A percentile compares a stretch with the other conserved stretches of the same genome.
Evolutionary conservation across 257 asterid genomes (phyloP).

Genomic region (Solanum gandarillasii): DNA sequence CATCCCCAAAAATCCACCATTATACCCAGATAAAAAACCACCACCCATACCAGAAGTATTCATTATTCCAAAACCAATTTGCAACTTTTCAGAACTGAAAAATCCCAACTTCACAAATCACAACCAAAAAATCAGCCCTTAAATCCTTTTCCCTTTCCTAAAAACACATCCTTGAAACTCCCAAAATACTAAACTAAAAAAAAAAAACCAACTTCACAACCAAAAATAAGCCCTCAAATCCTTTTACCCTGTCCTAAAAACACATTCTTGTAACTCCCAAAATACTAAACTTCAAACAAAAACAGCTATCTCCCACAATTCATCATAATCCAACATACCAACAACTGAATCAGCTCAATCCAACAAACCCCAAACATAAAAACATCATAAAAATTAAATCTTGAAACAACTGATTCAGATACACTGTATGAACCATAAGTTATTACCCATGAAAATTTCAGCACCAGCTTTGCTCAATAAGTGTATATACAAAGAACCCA

Average conservation of each 20-base stretch:
- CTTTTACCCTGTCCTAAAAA: not conserved
- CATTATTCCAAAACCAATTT: slow-evolving; percentile 4
- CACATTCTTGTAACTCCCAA: not conserved
- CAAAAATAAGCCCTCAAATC: not conserved
- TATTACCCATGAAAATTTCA: not conserved
- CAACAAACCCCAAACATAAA: not conserved
- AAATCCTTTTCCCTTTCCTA: not conserved
- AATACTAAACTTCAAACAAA: not conserved
- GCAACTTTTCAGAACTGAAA: not conserved
- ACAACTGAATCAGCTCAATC: not conserved
- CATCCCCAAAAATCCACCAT: slow-evolving; percentile 24
- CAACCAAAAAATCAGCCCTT: not conserved
- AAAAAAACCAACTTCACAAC: not conserved
- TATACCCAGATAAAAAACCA: slow-evolving; percentile 20
- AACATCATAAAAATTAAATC: not conserved
- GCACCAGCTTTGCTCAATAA: not conserved
- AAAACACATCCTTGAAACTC: not conserved
- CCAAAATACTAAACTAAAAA: not conserved
- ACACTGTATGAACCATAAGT: not conserved
- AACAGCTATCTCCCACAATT: not conserved
- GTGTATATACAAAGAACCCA: not conserved
- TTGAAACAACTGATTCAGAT: not conserved
- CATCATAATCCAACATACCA: not conserved
- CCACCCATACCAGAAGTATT: slow-evolving; percentile 9
- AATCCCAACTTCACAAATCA: not conserved